Evolutionary conservation across 1,139 yeast genomes (phyloP).

Genomic region (Suhomyces yuchorum): DNA sequence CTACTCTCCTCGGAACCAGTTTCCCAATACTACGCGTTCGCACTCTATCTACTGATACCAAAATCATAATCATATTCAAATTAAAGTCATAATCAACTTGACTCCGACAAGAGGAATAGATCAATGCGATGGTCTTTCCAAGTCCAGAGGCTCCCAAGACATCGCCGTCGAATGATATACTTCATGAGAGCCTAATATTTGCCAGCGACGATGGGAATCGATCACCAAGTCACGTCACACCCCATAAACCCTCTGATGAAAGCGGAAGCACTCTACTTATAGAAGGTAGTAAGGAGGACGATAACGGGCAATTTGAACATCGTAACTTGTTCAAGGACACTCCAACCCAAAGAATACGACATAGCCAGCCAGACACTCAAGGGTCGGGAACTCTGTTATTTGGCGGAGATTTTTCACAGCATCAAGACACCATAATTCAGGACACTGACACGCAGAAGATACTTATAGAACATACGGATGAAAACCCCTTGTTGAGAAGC

Average conservation of each 20-base stretch:
- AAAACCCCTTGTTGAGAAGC: background rate
- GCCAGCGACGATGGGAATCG: conserved; percentile 10
- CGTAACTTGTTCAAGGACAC: background rate
- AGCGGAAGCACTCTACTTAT: background rate
- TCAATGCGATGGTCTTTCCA: conserved; percentile 4
- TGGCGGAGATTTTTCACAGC: background rate
- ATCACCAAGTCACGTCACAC: background rate
- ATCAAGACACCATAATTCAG: background rate
- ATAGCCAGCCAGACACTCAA: conserved; percentile 5
- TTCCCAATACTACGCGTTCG: background rate
- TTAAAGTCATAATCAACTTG: background rate
- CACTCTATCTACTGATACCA: background rate
- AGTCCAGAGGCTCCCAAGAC: conserved; percentile 2
- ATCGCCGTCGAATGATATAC: conserved; percentile 6
- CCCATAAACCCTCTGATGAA: background rate
- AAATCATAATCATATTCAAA: background rate
- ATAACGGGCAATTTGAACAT: background rate
- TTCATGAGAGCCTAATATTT: conserved; percentile 12
- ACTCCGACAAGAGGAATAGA: background rate
- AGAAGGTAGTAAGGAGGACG: background rate
- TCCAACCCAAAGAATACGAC: conserved; percentile 5
- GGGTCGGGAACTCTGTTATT: conserved; percentile 4
- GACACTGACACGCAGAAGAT: conserved; percentile 1
- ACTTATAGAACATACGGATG: background rate
- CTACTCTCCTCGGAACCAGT: no score